phyloP scores from a whole-genome alignment of 1,139 yeast species.

The Chernovozyma aurita region DNA sequence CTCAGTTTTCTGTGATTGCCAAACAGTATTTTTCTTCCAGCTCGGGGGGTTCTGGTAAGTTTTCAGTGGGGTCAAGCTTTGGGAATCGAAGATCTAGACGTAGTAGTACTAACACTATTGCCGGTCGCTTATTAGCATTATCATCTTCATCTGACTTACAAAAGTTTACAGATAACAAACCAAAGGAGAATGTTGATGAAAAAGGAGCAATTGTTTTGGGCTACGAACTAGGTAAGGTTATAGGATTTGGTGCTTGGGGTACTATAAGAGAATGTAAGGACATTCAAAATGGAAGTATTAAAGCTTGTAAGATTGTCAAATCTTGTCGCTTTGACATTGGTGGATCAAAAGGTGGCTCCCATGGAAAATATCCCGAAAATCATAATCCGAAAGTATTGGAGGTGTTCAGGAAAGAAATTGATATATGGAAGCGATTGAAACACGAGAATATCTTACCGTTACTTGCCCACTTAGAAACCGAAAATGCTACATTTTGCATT shows the following conservation, averaged over 20 bases:
- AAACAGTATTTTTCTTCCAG: constrained; percentile 23
- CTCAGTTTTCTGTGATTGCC: constrained; percentile 42
- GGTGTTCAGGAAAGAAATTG: constrained; percentile 67
- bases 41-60: constrained; percentile 16
- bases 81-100: constrained; percentile 24
- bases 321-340: constrained; percentile 20
- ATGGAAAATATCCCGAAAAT: constrained; percentile 4
- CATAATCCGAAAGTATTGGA: constrained; percentile 30
- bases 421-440: constrained; percentile 66
- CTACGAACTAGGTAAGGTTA: constrained; percentile 65
- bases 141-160: constrained; percentile 37
- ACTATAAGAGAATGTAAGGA: constrained; percentile 69
- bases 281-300: constrained; percentile 30
- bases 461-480: constrained; percentile 56
- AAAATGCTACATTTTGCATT: constrained; percentile 63
- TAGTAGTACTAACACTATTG: constrained; percentile 36
- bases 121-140: constrained; percentile 38
- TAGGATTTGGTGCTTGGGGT: constrained; percentile 93
- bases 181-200: constrained; percentile 46
- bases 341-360: constrained; percentile 1
- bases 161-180: constrained; percentile 18
- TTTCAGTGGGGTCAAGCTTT: constrained; percentile 17
- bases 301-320: constrained; percentile 77
- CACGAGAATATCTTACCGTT: constrained; percentile 67
- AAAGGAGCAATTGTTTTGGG: constrained; percentile 58